Evolutionary conservation across 2,329 filamentous ascomycete species (phyloP), one percentile per base, ranked within the genome.

Genomic region (Mollisiaceae sp.): DNA sequence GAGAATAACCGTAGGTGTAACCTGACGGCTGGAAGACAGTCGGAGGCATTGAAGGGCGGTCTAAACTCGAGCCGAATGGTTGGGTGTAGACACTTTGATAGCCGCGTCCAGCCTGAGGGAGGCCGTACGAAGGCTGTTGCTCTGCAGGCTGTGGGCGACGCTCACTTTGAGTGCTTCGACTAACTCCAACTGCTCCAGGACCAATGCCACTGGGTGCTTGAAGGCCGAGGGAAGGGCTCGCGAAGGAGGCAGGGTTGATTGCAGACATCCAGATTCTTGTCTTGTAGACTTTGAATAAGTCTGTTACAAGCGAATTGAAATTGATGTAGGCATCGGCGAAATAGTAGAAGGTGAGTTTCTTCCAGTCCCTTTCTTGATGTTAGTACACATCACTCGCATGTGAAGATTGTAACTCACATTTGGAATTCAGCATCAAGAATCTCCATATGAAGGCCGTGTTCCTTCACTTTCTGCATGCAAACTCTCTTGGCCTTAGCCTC

Each of bases 261-360:
- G 95, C 95, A 4, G 94, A 98, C 92, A 99, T 97, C 95, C 95
- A 99, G 74, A 99, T 99, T 72, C 96, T 89, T 24, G 94, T 97
- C 82, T 99, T 99, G 85, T 98, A 99, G 68, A 98, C 94, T 80
- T 98, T 98, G 86, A 98, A 99, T 14, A 99, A 84, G 76, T 99
- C 95, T 0, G 94, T 97, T 61, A 99, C 95, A 18, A 99, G 87
- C 1, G 93, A 92, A 77, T 99, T 99, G 85, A 99, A 99, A 81
- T 98, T 98, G 83, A 99, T 97, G 77, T 99, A 99, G 0, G 93
- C 89, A 75, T 97, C 94, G 62, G 95, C 94, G 77, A 97, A 99
- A 80, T 98, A 99, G 82, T 97, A 99, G 79, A 98, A 98, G 0
- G 96, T 99, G 63, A 99, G 82, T 78, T 99, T 99, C 81, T 98